Evolutionary conservation across 2,329 filamentous ascomycete species (phyloP), one percentile per base, ranked within the genome.

Genomic region (Clarireedia homoeocarpa): DNA sequence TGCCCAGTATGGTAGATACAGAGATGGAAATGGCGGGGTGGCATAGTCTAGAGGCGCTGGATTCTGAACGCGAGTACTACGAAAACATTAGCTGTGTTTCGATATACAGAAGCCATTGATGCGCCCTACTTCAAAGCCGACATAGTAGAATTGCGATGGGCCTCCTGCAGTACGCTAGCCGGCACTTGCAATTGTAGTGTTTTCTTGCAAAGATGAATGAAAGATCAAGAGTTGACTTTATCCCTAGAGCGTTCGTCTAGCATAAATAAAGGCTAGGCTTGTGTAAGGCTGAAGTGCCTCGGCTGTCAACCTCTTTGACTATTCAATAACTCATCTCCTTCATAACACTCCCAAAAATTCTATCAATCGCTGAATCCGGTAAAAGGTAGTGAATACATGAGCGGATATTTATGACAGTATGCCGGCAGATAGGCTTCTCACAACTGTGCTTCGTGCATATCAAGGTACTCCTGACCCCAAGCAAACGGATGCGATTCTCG

Each of bases 21-120:
- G 78, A 6, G 83, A 83, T 9, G 85, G 85, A 65, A 88, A 89
- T 7, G 74, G 65, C 9, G 85, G 85, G 6, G 78, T 77, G 39
- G 72, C 66, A 70, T 88, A 87, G 65, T 79, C 79, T 74, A 66
- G 56, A 44, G 68, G 68, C 6, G 65, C 66, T 12, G 61, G 58
- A 47, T 62, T 65, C 30, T 63, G 48, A 26, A 66, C 48, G 7
- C 61, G 63, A 26, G 62, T 47, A 40, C 68, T 68, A 45, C 15
- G 24, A n/a, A 24, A 20, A n/a, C 27, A 42, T 62, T 40, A 59
- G 48, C 14, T 48, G 49, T 59, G 50, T 27, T 36, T 51, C 7
- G 5, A 39, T 23, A 26, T 34, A 12, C 27, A 9, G 2, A 5
- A 2, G 3, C 4, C 5, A 34, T 17, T 27, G 14, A 30, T 6